phyloP scores from a whole-genome alignment of 345 rosid species.

The Hibiscus mutabilis region DNA sequence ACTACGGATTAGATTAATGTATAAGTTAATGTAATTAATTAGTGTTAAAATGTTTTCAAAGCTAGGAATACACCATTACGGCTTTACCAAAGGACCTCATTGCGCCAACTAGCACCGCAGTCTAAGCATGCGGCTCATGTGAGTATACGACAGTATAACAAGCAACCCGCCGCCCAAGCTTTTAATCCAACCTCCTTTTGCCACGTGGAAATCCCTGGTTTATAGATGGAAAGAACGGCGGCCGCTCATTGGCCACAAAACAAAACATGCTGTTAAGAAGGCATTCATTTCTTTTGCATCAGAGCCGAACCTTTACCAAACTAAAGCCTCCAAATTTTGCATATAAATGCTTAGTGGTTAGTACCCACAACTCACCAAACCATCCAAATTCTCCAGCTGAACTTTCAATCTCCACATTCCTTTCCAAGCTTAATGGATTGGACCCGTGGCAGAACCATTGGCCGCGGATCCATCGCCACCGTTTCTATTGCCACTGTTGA shows the following conservation, averaged over 20 bases:
- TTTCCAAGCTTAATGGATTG: slow-evolving; percentile 32
- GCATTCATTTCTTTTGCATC: slow-evolving; percentile 9
- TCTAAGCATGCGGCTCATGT: slow-evolving; percentile 1
- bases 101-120: slow-evolving; percentile 3
- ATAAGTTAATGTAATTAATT: not conserved
- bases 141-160: slow-evolving; percentile 20
- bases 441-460: slow-evolving; percentile 45
- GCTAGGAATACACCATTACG: not conserved
- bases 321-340: not conserved
- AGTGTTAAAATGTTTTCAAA: not conserved
- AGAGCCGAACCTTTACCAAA: slow-evolving; percentile 17
- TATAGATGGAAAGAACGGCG: slow-evolving; percentile 20
- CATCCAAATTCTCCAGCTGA: not conserved
- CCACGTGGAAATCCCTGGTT: slow-evolving; percentile 26
- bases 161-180: slow-evolving; percentile 13
- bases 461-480: slow-evolving; percentile 52
- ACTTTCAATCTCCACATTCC: not conserved
- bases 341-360: not conserved
- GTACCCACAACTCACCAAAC: not conserved
- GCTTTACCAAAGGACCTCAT: not conserved
- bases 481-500: slow-evolving; percentile 32
- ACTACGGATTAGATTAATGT: not conserved
- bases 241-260: slow-evolving; percentile 22
- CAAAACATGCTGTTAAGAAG: not conserved
- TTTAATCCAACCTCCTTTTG: slow-evolving; percentile 11